These are phyloP conservation scores for Psilocybe subaeruginosa DNA, from an alignment of 768 basidiomycete genomes.

Conservation along the genomic window DNA sequence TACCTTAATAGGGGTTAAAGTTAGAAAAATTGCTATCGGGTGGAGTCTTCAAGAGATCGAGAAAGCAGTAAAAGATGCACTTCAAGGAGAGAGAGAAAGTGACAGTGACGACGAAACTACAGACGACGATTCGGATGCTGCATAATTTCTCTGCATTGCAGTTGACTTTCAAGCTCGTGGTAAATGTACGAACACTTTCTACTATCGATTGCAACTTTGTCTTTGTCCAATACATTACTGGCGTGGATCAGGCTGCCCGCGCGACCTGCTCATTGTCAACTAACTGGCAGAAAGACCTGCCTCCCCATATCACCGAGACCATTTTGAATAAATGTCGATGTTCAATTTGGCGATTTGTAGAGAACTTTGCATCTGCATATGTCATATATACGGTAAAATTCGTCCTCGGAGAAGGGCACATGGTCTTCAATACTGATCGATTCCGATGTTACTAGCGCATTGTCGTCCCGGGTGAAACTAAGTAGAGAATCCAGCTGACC, in stretches of 20 bases:
- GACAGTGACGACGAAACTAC: conserved; percentile 75
- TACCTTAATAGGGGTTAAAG: conserved; percentile 37
- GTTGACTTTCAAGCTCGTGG: neutral
- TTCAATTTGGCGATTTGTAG: no score
- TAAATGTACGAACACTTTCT: neutral
- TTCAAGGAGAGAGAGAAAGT: conserved; percentile 39
- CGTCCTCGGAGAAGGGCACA: no score
- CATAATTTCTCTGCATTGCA: neutral
- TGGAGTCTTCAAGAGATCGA: conserved; percentile 78
- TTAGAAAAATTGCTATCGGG: conserved; percentile 61
- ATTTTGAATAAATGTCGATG: no score
- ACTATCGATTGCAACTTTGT: no score
- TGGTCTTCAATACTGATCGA: neutral
- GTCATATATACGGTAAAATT: no score
- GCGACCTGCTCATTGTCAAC: no score
- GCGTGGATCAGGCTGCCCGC: no score
- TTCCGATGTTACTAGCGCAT: neutral
- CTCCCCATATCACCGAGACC: no score
- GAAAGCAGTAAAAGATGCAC: conserved; percentile 43
- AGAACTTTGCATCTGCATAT: no score
- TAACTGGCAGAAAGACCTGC: no score
- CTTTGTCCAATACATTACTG: no score
- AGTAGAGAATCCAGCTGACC: neutral
- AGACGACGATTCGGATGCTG: conserved; percentile 7
- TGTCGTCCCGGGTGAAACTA: neutral